Conservation (phyloP, 768 basidiomycete species). For the Suillus sp. region DNA sequence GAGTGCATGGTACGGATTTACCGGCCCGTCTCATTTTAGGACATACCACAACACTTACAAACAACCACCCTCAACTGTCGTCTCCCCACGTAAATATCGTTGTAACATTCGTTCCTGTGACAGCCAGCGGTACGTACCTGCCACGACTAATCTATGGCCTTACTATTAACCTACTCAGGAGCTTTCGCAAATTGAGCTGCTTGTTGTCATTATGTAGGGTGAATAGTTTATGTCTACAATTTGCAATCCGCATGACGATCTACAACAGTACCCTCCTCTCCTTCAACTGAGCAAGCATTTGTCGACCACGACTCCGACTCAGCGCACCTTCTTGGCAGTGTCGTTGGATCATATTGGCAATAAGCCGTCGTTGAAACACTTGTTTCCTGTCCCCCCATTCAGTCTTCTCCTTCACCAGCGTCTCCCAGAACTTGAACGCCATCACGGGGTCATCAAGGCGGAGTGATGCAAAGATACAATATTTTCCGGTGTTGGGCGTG, state of each 20-base stretch:
- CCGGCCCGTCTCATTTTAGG: conserved; percentile 6
- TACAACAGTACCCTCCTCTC: conserved; percentile 16
- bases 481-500: conserved; percentile 52
- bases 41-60: not conserved
- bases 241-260: conserved; percentile 15
- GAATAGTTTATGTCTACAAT: conserved; percentile 16
- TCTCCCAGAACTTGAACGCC: conserved; percentile 64
- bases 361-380: conserved; percentile 40
- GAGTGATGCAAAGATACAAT: conserved; percentile 53
- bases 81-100: no score
- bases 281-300: conserved; percentile 26
- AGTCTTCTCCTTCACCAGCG: conserved; percentile 45
- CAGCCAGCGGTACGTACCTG: not conserved
- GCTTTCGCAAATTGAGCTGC: not conserved
- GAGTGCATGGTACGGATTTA: not conserved
- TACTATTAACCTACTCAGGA: no score
- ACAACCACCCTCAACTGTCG: not conserved
- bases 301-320: conserved; percentile 17
- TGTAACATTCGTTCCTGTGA: no score
- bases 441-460: conserved; percentile 47
- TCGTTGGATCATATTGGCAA: conserved; percentile 39
- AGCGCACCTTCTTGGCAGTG: conserved; percentile 32
- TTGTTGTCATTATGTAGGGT: conserved; percentile 5
- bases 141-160: no score
- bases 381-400: conserved; percentile 55